Base-by-base conservation (phyloP, 2,329 filamentous ascomycete genomes). In the Ceratocystiopsis sp. region DNA sequence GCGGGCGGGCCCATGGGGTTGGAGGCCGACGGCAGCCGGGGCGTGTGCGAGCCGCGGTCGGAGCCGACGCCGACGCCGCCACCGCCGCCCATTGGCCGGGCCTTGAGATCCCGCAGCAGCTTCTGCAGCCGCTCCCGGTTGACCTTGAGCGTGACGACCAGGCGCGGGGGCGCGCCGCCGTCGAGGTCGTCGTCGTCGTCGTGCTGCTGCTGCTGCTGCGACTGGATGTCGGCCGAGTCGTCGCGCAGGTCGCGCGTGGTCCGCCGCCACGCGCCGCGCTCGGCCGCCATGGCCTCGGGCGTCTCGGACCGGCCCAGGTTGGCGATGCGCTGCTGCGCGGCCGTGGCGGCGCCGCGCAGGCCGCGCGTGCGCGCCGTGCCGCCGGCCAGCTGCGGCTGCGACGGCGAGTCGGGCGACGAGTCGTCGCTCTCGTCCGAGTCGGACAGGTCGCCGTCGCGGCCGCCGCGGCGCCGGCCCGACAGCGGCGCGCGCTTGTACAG, bases 371-470 rank as follows among this genome's bases (percentile, higher is more conserved):
- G 75, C 35, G 86, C 80, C 2, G 87, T 94, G 37, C 84, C 85
- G 37, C 37, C 37, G n/a, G 13, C 65, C 38, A 86, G 63, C 49
- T 82, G 75, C 8, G 80, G 76, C 35, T 81, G 71, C 2, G 81
- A 82, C 3, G 86, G 86, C n/a, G 87, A 94, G 46, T 93, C 87
- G 16, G 81, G 76, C 1, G 71, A 76, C 1, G 85, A 93, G 46
- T 93, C 84, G 45, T 95, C 89, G 56, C 84, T 93, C 25, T 94
- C 86, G 40, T 89, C 84, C 1, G 91, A 89, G 43, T 95, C 89
- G 0, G 85, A 93, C 8, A 91, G 84, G 45, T 84, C 82, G 49
- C 80, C 73, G 39, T 73, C 68, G 34, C 65, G 51, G 39, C 56
- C 54, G 15, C 47, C 42, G 10, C 48, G 44, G 43, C 78, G 69